Percentiles rank a stretch among this genome's conserved stretches.
Conservation (phyloP, 768 basidiomycete species). For the Tephrocybe sp. region DNA sequence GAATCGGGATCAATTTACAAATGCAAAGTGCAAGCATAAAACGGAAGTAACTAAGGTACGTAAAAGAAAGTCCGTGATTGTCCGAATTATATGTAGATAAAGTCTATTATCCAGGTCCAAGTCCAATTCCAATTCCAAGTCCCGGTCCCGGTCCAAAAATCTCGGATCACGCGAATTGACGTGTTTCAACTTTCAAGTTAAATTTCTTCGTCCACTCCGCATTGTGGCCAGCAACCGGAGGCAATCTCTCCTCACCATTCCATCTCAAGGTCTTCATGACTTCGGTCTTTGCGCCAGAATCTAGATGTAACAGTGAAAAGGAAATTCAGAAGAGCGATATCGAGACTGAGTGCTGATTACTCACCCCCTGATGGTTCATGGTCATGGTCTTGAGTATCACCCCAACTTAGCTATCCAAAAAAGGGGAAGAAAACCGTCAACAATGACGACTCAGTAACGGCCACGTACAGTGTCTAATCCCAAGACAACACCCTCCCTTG, state of each 20-base stretch:
- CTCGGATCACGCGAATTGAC: background rate
- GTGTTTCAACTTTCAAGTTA: too few species aligned
- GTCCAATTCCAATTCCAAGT: too few species aligned
- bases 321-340: background rate
- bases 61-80: too few species aligned
- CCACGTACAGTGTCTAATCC: background rate
- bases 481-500: background rate
- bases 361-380: too few species aligned
- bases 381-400: background rate
- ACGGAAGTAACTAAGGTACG: too few species aligned
- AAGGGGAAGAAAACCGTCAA: background rate
- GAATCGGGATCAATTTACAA: too few species aligned
- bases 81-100: too few species aligned
- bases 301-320: too few species aligned
- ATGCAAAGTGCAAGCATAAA: too few species aligned
- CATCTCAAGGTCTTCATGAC: background rate
- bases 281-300: background rate
- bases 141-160: too few species aligned
- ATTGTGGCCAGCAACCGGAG: constrained; percentile 12
- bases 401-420: background rate
- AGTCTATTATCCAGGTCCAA: background rate
- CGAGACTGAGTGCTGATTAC: too few species aligned
- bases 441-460: constrained; percentile 1
- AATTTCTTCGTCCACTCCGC: constrained; percentile 10
- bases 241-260: constrained; percentile 1